Percentiles rank a stretch among this genome's conserved stretches.
These are phyloP conservation scores for Solanum neorickii DNA, from an alignment of 257 asterid species.

Conservation along the genomic window DNA sequence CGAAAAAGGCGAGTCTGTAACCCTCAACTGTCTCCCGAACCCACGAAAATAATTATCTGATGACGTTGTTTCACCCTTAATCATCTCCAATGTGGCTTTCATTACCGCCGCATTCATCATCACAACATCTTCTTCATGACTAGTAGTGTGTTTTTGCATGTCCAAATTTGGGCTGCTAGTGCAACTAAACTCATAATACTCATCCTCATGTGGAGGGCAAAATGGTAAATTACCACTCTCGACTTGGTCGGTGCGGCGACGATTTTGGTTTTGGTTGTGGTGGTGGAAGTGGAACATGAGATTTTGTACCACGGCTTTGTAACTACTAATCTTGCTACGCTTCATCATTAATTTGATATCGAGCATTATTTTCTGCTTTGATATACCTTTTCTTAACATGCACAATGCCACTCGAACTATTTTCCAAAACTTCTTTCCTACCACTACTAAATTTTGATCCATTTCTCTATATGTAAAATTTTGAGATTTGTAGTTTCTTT, in stretches of 20 bases:
- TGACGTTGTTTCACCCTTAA: neutral
- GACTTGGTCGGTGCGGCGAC: neutral
- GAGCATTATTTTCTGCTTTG: conserved; percentile 10
- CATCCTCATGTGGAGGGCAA: neutral
- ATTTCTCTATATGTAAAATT: neutral
- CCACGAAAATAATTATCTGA: neutral
- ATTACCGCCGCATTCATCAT: neutral
- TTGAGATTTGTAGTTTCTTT: neutral
- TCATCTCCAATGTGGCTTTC: neutral
- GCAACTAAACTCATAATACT: conserved; percentile 7
- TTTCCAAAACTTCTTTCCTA: conserved; percentile 8
- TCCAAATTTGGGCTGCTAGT: neutral
- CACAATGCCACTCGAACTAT: neutral
- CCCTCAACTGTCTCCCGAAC: conserved; percentile 8
- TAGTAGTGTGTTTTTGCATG: neutral
- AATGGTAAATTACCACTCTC: neutral
- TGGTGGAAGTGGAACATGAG: conserved; percentile 6
- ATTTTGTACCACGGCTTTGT: conserved; percentile 2
- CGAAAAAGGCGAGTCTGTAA: conserved; percentile 12
- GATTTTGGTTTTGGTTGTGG: neutral
- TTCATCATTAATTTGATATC: conserved; percentile 15
- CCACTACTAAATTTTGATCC: conserved; percentile 12
- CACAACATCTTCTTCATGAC: neutral
- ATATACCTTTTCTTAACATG: conserved; percentile 13
- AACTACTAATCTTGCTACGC: conserved; percentile 10